Conservation (phyloP, 2,329 filamentous ascomycete species). For the Fusarium subglutinans region DNA sequence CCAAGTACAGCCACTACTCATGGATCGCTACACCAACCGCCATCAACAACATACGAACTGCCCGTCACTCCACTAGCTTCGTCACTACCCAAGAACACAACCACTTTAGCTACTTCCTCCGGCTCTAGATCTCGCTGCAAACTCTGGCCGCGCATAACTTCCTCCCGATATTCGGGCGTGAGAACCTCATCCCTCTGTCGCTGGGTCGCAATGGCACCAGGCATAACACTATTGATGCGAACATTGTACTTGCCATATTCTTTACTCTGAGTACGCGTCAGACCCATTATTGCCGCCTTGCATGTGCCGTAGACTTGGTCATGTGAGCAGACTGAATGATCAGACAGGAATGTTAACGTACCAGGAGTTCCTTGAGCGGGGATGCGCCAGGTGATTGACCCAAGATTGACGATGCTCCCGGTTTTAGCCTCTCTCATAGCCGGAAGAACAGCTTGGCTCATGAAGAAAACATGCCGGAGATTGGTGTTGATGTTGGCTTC, state of each 20-base stretch:
- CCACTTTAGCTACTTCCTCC: constrained; percentile 56
- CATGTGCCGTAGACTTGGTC: constrained; percentile 56
- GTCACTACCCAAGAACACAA: constrained; percentile 57
- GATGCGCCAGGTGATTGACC: constrained; percentile 59
- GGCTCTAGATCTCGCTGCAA: constrained; percentile 53
- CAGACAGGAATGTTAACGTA: not conserved
- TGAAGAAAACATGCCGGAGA: constrained; percentile 64
- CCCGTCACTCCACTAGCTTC: constrained; percentile 59
- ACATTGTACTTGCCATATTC: constrained; percentile 61
- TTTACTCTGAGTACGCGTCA: constrained; percentile 64
- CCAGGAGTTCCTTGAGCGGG: constrained; percentile 53
- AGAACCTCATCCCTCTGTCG: constrained; percentile 55
- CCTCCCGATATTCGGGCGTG: constrained; percentile 52
- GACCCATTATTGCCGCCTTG: constrained; percentile 65
- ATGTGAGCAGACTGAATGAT: not conserved
- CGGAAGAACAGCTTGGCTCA: constrained; percentile 75
- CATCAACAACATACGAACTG: constrained; percentile 50
- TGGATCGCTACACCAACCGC: constrained; percentile 44
- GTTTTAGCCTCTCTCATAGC: constrained; percentile 57
- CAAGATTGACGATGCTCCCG: constrained; percentile 66
- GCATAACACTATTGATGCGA: constrained; percentile 60
- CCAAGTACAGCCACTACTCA: not conserved
- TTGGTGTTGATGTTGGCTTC: constrained; percentile 56
- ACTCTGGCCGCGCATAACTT: constrained; percentile 53
- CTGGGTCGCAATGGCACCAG: constrained; percentile 57